These are phyloP conservation scores for Arctium lappa DNA, from an alignment of 129 eudicot species.

Conservation along the genomic window DNA sequence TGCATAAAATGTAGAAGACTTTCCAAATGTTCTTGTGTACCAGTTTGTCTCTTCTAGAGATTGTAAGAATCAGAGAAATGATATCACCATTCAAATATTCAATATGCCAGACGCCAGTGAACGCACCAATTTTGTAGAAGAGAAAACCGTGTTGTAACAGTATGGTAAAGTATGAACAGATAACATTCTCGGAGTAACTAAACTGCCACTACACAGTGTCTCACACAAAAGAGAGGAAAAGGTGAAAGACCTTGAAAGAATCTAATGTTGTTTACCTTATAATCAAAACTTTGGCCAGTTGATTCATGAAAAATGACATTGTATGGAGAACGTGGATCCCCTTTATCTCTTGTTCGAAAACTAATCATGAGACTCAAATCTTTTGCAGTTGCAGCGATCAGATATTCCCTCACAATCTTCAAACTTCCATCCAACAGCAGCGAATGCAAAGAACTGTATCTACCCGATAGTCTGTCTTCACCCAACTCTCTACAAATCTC, in stretches of 20 bases:
- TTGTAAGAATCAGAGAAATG: no score
- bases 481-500: constrained; percentile 45
- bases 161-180: no score
- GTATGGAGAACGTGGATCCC: constrained; percentile 44
- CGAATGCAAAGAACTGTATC: constrained; percentile 55
- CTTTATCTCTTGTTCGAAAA: constrained; percentile 51
- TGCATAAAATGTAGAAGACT: background rate
- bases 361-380: constrained; percentile 92
- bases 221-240: background rate
- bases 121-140: no score
- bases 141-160: no score
- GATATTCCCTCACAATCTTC: constrained; percentile 68
- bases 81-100: no score
- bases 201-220: background rate
- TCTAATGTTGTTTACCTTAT: constrained; percentile 54
- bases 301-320: constrained; percentile 54
- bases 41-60: no score
- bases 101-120: no score
- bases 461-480: constrained; percentile 36
- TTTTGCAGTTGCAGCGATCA: constrained; percentile 91
- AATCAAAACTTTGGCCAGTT: constrained; percentile 71
- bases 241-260: background rate
- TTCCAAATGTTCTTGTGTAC: background rate
- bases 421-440: constrained; percentile 55
- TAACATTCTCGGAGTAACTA: background rate